These are phyloP conservation scores for Xylariaceae sp. DNA, from an alignment of 2,329 filamentous ascomycete genomes.

Conservation along the genomic window DNA sequence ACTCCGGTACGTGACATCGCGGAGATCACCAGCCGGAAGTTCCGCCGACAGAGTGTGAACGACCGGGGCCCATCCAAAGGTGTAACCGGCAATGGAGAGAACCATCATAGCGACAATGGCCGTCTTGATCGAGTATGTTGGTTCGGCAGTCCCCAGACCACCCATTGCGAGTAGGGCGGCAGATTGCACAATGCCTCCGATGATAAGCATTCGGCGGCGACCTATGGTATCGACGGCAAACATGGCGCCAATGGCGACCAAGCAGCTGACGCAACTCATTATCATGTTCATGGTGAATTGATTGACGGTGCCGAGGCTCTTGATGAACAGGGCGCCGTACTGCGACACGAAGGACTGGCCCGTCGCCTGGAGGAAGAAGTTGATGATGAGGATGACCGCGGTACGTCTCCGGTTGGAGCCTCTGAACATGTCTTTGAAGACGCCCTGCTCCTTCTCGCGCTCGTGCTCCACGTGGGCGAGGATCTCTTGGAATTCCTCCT, in stretches of 20 bases:
- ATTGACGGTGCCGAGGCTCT: slow-evolving; percentile 20
- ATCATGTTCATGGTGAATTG: slow-evolving; percentile 7
- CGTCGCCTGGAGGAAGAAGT: slow-evolving; percentile 25
- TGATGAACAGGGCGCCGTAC: slow-evolving; percentile 25
- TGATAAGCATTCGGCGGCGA: slow-evolving; percentile 12
- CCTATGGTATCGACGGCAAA: neutral
- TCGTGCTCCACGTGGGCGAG: slow-evolving; percentile 3
- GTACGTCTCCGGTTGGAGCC: slow-evolving; percentile 18
- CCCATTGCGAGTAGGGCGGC: slow-evolving; percentile 28
- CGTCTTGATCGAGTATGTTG: neutral
- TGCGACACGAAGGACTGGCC: slow-evolving; percentile 22
- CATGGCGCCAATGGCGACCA: neutral
- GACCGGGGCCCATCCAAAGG: slow-evolving; percentile 27
- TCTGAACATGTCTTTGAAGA: neutral
- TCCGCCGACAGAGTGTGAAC: slow-evolving; percentile 29
- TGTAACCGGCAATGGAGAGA: slow-evolving; percentile 24
- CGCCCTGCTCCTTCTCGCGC: neutral
- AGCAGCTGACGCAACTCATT: neutral
- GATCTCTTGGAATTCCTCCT: slow-evolving; percentile 10
- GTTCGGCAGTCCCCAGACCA: slow-evolving; percentile 20
- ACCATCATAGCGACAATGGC: slow-evolving; percentile 26
- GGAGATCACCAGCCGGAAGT: slow-evolving; percentile 23
- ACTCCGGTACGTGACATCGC: slow-evolving; percentile 24
- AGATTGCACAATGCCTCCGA: slow-evolving; percentile 22
- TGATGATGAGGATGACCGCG: slow-evolving; percentile 16